Conservation (phyloP, 2,329 filamentous ascomycete species). For the Exophiala mesophila region DNA sequence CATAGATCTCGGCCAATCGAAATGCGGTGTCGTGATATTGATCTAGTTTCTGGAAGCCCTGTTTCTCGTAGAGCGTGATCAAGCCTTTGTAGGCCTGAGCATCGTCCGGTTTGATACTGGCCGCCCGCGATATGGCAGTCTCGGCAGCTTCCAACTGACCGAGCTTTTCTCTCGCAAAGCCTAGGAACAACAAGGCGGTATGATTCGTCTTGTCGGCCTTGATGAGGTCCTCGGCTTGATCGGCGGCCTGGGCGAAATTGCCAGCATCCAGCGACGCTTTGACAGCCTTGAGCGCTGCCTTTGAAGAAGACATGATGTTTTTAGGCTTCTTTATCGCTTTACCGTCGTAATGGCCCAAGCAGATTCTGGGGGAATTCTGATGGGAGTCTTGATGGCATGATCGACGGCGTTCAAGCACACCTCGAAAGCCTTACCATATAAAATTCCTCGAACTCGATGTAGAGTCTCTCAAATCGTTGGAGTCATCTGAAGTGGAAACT, state of each 20-base stretch:
- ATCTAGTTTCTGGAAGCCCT: slow-evolving; percentile 62
- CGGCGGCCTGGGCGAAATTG: slow-evolving; percentile 70
- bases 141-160: slow-evolving; percentile 68
- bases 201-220: slow-evolving; percentile 72
- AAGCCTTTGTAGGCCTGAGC: slow-evolving; percentile 88
- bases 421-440: too few relatives aligned
- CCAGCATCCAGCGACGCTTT: slow-evolving; percentile 71
- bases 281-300: slow-evolving; percentile 75
- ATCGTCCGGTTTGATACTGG: slow-evolving; percentile 66
- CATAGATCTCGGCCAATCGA: slow-evolving; percentile 69
- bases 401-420: too few relatives aligned
- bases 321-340: too few relatives aligned
- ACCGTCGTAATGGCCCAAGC: too few relatives aligned
- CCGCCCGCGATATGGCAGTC: slow-evolving; percentile 67
- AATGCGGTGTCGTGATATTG: slow-evolving; percentile 70
- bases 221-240: slow-evolving; percentile 64
- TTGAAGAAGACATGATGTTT: slow-evolving; percentile 48
- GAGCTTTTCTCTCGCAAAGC: slow-evolving; percentile 76
- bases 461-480: too few relatives aligned
- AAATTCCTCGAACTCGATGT: too few relatives aligned
- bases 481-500: too few relatives aligned
- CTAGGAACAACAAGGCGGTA: slow-evolving; percentile 81
- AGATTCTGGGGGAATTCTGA: too few relatives aligned
- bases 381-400: too few relatives aligned
- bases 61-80: slow-evolving; percentile 76